phyloP scores from a whole-genome alignment of 257 asterid genomes.

The Galeopsis tetrahit region DNA sequence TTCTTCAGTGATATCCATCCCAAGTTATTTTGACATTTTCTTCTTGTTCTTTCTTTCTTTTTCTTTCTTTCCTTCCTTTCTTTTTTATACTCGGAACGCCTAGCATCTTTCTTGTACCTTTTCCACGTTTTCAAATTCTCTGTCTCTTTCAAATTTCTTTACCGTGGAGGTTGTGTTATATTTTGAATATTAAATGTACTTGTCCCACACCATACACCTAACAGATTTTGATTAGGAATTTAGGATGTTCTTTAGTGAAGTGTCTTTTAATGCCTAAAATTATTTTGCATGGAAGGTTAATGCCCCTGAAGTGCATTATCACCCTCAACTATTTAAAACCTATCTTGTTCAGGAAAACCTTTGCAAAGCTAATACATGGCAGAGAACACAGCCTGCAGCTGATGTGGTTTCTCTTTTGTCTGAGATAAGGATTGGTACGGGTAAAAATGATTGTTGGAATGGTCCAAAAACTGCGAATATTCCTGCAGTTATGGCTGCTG shows the following conservation, averaged over 20 bases:
- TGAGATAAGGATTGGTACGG: conserved; percentile 96
- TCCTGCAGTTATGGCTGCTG: conserved; percentile 95
- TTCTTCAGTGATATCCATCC: conserved; percentile 22
- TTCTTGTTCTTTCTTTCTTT: background rate
- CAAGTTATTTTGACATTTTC: conserved; percentile 25
- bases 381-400: conserved; percentile 87
- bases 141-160: background rate
- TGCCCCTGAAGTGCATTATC: conserved; percentile 30
- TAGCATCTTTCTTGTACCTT: conserved; percentile 27
- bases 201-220: background rate
- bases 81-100: conserved; percentile 16
- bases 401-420: conserved; percentile 97
- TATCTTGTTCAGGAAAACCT: conserved; percentile 77
- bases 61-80: background rate
- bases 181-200: conserved; percentile 7
- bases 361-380: conserved; percentile 92
- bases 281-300: conserved; percentile 1
- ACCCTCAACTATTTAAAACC: conserved; percentile 6
- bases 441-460: conserved; percentile 93
- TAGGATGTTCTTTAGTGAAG: conserved; percentile 14
- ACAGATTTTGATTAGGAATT: background rate
- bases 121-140: conserved; percentile 4
- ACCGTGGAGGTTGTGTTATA: background rate
- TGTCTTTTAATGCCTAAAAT: background rate
- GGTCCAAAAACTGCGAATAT: conserved; percentile 88